phyloP scores from a whole-genome alignment of 2,329 filamentous ascomycete species.

The Fusarium verticillioides region DNA sequence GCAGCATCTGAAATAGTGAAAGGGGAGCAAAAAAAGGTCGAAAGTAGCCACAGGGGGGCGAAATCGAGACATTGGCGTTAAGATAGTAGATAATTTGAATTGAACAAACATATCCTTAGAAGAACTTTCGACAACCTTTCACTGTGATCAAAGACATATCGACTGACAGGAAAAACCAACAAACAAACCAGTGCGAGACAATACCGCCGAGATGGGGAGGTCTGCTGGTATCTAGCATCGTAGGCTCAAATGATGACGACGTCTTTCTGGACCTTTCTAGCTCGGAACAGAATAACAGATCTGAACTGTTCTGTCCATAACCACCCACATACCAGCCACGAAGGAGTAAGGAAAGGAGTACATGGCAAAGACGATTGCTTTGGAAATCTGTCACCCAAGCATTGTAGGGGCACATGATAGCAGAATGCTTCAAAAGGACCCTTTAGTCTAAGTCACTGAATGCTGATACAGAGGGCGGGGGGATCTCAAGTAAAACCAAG shows the following conservation, averaged over 20 bases:
- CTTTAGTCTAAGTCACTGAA: not conserved
- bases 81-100: slow-evolving; percentile 28
- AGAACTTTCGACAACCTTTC: not conserved
- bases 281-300: not conserved
- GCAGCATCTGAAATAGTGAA: slow-evolving; percentile 22
- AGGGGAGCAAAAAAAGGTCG: slow-evolving; percentile 16
- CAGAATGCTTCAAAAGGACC: slow-evolving; percentile 5
- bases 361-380: not conserved
- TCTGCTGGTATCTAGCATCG: not conserved
- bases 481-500: not conserved
- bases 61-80: slow-evolving; percentile 29
- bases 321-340: not conserved
- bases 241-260: not conserved
- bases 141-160: not conserved
- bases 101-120: not conserved
- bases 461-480: not conserved
- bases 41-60: slow-evolving; percentile 23
- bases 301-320: not conserved
- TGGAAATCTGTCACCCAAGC: slow-evolving; percentile 20
- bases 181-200: not conserved
- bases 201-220: not conserved
- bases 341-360: slow-evolving; percentile 20
- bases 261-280: not conserved
- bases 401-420: slow-evolving; percentile 23
- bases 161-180: not conserved